Evolutionary conservation across 108 stramenopile genomes (phyloP), one percentile per base, ranked within the genome.

Genomic region (Heterococcus sp.): DNA sequence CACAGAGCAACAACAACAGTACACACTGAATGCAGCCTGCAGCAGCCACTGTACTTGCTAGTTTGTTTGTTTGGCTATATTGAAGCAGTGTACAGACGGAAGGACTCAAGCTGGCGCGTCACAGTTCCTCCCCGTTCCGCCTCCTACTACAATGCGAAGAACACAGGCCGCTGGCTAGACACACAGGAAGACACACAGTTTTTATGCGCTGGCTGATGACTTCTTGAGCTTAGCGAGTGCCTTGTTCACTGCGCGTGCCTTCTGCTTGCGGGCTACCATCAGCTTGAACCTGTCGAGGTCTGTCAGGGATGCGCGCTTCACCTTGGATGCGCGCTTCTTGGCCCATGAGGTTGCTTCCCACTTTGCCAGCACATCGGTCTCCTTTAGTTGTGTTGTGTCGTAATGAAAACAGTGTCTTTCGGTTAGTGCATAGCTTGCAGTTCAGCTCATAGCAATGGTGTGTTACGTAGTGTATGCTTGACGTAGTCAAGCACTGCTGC

Each of bases 231-330:
- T 68, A 31, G 36, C 32, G 38, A 84, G 35, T 71, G 76, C 69
- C 39, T 69, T 78, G 1, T 71, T 29, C 72, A 84, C 66, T 67
- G 76, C 76, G n/a, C 64, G 36, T 34, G 76, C 70, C 65, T 84
- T 84, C 35, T 84, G 46, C 84, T 84, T 84, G 71, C 75, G 84
- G 29, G 84, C 84, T n/a, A 84, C 65, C 84, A 84, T 84, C 0
- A 84, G 94, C 94, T 98, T 96, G 92, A 99, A 99, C 83, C 98
- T 91, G 78, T 95, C 95, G 85, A 98, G 97, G 87, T 99, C 98
- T 33, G 74, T 87, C 46, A 97, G 87, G 65, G 58, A 71, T 35
- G 92, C 91, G 76, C 96, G 91, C 85, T 86, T 92, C 79, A 87
- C 90, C 93, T 94, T 95, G 65, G 90, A 73, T 1, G 86, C 89